phyloP scores from a whole-genome alignment of 2,329 filamentous ascomycete genomes.

The Colletotrichum simmondsii region DNA sequence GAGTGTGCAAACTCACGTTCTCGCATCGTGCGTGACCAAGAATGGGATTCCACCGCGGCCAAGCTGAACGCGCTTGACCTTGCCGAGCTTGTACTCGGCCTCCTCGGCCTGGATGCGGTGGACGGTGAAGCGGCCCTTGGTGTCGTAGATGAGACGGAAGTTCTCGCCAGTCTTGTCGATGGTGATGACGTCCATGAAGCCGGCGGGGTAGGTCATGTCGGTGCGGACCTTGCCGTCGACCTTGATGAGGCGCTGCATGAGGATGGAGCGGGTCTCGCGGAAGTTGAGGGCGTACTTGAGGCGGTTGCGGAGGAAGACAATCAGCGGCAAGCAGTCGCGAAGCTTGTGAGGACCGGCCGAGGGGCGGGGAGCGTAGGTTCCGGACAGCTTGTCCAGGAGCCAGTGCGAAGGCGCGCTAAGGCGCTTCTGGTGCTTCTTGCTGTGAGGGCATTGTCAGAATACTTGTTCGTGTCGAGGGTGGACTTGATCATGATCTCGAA shows the following conservation, averaged over 20 bases:
- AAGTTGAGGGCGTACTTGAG: constrained; percentile 99
- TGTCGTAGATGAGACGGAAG: constrained; percentile 99
- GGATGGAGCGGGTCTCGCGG: constrained; percentile 96
- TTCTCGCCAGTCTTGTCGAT: constrained; percentile 99
- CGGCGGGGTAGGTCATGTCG: constrained; percentile 95
- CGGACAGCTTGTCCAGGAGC: constrained; percentile 99
- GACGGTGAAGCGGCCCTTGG: constrained; percentile 99
- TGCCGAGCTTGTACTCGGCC: constrained; percentile 99
- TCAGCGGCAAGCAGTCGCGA: constrained; percentile 97
- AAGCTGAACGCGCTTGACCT: constrained; percentile 99
- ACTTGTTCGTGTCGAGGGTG: not conserved
- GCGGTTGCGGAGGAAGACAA: constrained; percentile 97
- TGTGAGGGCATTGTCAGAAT: constrained; percentile 55
- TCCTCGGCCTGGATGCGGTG: constrained; percentile 99
- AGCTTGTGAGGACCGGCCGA: constrained; percentile 97
- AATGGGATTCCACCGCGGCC: constrained; percentile 99
- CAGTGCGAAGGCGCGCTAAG: constrained; percentile 99
- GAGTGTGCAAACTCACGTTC: constrained; percentile 86
- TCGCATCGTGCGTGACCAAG: constrained; percentile 99
- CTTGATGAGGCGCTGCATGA: constrained; percentile 99
- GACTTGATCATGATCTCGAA: not conserved
- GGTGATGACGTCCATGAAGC: constrained; percentile 99
- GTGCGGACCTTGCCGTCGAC: constrained; percentile 99
- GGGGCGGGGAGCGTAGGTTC: constrained; percentile 80
- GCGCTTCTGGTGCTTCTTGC: constrained; percentile 99